Evolutionary conservation across 75 land plant genomes (phyloP).

Genomic region (Cupressus sempervirens): DNA sequence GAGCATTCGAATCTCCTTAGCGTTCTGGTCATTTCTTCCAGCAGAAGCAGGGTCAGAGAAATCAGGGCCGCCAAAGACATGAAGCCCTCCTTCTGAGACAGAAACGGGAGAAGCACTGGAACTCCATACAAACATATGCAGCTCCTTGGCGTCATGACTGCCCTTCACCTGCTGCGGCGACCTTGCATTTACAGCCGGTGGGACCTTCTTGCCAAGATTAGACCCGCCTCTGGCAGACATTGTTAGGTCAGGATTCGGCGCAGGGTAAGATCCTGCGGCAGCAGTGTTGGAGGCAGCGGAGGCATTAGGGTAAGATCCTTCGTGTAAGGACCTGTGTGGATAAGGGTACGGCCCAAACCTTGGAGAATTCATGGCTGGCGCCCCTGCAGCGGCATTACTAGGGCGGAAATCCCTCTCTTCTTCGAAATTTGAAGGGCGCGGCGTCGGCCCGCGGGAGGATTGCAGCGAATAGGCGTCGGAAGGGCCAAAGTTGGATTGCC

Average conservation of each 20-base stretch:
- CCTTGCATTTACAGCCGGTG: not conserved
- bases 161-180: conserved; percentile 18
- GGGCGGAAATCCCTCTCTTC: conserved; percentile 20
- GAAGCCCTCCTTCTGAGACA: conserved; percentile 65
- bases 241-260: conserved; percentile 22
- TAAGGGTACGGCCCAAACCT: conserved; percentile 15
- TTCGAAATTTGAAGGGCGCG: conserved; percentile 55
- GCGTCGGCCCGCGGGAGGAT: conserved; percentile 57
- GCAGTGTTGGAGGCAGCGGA: conserved; percentile 8
- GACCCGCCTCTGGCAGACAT: not conserved
- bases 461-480: conserved; percentile 55
- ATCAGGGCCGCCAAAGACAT: conserved; percentile 49
- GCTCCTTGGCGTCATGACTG: conserved; percentile 80
- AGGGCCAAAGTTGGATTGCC: conserved; percentile 68
- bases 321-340: not conserved
- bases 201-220: not conserved
- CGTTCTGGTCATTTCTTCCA: conserved; percentile 7
- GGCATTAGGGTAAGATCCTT: conserved; percentile 14
- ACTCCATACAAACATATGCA: conserved; percentile 99
- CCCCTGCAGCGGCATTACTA: not conserved
- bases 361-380: conserved; percentile 19
- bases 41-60: conserved; percentile 9
- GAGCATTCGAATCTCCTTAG: conserved; percentile 37
- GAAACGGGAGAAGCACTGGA: conserved; percentile 80
- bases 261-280: conserved; percentile 28